Conservation (phyloP, 1,284 basidiomycete genomes). For the Inonotus obliquus region DNA sequence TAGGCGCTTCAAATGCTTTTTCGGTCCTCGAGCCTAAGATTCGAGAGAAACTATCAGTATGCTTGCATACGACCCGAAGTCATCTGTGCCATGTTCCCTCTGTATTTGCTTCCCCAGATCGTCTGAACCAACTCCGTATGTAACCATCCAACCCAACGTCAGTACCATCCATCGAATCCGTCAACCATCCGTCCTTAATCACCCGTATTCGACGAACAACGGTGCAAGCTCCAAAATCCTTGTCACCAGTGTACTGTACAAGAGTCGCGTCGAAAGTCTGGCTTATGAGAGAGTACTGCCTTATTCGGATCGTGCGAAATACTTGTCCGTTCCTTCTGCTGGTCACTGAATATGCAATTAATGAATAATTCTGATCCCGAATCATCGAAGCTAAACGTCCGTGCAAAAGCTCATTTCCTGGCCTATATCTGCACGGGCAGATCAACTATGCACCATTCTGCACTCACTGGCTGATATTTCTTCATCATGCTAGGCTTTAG, state of each 20-base stretch:
- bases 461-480: no score
- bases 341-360: no score
- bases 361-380: no score
- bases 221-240: neutral
- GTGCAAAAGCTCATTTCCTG: slow-evolving; percentile 22
- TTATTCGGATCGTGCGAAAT: neutral
- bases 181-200: slow-evolving; percentile 22
- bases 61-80: no score
- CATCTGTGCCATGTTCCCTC: neutral
- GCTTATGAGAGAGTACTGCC: neutral
- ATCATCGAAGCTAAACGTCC: neutral
- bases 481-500: neutral
- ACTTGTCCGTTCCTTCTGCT: neutral
- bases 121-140: neutral
- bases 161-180: slow-evolving; percentile 20
- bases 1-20: slow-evolving; percentile 99
- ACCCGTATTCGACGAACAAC: slow-evolving; percentile 13
- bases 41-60: slow-evolving; percentile 13
- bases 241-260: no score
- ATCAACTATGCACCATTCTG: slow-evolving; percentile 48
- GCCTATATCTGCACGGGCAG: slow-evolving; percentile 74
- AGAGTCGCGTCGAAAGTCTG: no score
- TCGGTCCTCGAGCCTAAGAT: slow-evolving; percentile 90
- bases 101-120: neutral
- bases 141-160: no score